These are phyloP conservation scores for Wallacemonas sp. DNA, from an alignment of 208 protist species.

Conservation along the genomic window DNA sequence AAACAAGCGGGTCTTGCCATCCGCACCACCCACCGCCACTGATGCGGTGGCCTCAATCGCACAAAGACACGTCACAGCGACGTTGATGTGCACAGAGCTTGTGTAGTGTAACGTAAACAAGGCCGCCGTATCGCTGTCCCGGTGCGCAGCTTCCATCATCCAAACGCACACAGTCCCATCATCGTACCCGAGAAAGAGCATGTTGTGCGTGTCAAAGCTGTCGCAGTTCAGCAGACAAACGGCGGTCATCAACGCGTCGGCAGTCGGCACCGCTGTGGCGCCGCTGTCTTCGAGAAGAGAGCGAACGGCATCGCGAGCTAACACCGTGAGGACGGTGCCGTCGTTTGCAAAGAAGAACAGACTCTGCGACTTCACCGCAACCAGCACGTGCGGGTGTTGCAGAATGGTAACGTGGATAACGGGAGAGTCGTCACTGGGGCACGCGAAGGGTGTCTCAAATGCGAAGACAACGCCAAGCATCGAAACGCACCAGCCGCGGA, in stretches of 20 bases:
- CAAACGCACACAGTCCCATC: constrained; percentile 22
- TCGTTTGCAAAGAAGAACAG: constrained; percentile 34
- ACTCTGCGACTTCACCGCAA: constrained; percentile 30
- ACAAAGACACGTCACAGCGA: neutral
- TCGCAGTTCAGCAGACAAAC: constrained; percentile 26
- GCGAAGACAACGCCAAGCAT: constrained; percentile 25
- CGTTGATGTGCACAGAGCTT: neutral
- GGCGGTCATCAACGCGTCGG: constrained; percentile 2
- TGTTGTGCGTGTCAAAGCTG: constrained; percentile 20
- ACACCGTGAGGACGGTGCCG: constrained; percentile 33
- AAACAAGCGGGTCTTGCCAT: constrained; percentile 12
- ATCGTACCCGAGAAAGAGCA: constrained; percentile 31
- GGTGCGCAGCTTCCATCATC: constrained; percentile 1
- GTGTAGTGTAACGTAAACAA: neutral
- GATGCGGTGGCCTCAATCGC: neutral
- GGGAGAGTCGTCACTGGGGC: constrained; percentile 12
- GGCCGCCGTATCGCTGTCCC: neutral
- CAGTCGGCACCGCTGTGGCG: neutral
- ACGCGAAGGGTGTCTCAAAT: constrained; percentile 24
- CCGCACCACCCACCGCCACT: constrained; percentile 18
- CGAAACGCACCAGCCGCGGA: constrained; percentile 55
- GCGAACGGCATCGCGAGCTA: constrained; percentile 4
- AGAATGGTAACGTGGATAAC: constrained; percentile 33
- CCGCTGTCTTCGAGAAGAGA: neutral
- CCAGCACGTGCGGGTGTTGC: constrained; percentile 25